These are phyloP conservation scores for Solanum stenotomum DNA, from an alignment of 257 asterid species.

Conservation along the genomic window DNA sequence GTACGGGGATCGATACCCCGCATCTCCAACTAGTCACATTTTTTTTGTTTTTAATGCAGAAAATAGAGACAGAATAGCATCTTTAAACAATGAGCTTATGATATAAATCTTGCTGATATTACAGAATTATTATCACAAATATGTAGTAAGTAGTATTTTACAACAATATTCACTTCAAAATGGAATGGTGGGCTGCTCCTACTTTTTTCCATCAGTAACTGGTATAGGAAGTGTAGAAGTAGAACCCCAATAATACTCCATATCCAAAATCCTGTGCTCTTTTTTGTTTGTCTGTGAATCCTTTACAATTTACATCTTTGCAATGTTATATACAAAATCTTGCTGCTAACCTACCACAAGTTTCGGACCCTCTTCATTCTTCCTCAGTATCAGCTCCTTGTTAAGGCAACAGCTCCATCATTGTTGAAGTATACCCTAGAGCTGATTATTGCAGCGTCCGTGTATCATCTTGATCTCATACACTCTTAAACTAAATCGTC, in stretches of 20 bases:
- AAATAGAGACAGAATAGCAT: not conserved
- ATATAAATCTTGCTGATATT: not conserved
- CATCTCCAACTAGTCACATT: slow-evolving; percentile 20
- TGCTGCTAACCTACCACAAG: not conserved
- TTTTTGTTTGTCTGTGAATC: not conserved
- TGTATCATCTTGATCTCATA: not conserved
- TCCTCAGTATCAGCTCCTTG: not conserved
- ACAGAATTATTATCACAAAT: not conserved
- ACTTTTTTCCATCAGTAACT: not conserved
- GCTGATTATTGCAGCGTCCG: not conserved
- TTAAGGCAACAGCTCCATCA: not conserved
- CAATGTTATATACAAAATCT: not conserved
- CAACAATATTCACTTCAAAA: not conserved
- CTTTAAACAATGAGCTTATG: not conserved
- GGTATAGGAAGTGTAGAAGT: not conserved
- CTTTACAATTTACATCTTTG: not conserved
- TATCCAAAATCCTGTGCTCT: not conserved
- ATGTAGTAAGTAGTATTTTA: not conserved
- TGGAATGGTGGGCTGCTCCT: not conserved
- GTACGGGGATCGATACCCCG: slow-evolving; percentile 45
- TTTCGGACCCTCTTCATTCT: not conserved
- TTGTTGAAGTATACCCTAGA: not conserved
- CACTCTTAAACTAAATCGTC: not conserved
- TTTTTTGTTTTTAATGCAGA: not conserved
- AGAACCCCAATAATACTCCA: not conserved